Evolutionary conservation across 164 flowering plant genomes (phyloP), one percentile per base, ranked within the genome.

Genomic region (Vitis vinifera): DNA sequence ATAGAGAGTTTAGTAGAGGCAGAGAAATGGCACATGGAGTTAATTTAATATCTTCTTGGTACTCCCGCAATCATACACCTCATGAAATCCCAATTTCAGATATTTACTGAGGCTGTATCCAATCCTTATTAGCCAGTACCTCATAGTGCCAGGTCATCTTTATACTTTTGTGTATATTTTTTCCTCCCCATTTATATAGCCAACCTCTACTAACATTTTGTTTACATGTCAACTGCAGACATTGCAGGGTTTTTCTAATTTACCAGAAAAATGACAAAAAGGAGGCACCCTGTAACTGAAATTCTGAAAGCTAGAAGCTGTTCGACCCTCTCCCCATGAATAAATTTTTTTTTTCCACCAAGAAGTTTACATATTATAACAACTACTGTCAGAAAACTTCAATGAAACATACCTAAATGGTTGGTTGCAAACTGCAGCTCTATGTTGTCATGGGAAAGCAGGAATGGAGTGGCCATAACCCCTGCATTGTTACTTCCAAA

Each of bases 401-500:
- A 49, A 2, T 48, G 7, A 17, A 16, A 55, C 66, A 37, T 73
- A 82, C 88, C 88, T 55, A 82, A 14, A 71, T 81, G 86, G 66
- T 85, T 83, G 12, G 83, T 81, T 27, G 83, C 86, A 76, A 85
- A 85, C 30, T 82, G 88, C 73, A 85, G 55, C 67, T 85, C 88
- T n/a, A 85, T 78, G 48, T 72, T 73, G 71, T 83, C 88, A 51
- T 75, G 66, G n/a, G 88, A 83, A 62, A 83, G 79, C 79, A 59
- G 72, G 71, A 77, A 85, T 0, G 85, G 85, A 60, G 76, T 62
- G n/a, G 79, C 83, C 82, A 81, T 79, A 59, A 83, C 67, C 30
- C 88, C 88, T 77, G 88, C 88, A 79, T 85, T 85, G 59, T 82
- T 80, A 59, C 80, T 77, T 73, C 19, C 51, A 70, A 49, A 23